These are phyloP conservation scores for Penicillium sp. DNA, from an alignment of 2,329 filamentous ascomycete species.

Conservation along the genomic window DNA sequence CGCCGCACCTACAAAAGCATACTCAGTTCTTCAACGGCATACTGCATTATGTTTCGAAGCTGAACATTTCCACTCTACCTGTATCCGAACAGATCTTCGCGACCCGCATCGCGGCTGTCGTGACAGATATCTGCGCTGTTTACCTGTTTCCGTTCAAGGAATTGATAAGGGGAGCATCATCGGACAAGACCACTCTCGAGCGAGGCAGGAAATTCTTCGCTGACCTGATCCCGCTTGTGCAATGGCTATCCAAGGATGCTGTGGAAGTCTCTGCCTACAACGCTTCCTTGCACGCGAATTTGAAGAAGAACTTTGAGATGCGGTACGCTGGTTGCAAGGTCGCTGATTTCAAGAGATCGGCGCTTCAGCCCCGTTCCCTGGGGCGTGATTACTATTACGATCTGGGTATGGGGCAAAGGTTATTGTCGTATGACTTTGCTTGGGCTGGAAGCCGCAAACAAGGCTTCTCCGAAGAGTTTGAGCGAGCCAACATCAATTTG, in stretches of 20 bases:
- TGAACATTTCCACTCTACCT: slow-evolving; percentile 58
- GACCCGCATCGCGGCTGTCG: slow-evolving; percentile 75
- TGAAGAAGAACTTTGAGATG: slow-evolving; percentile 80
- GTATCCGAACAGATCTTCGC: slow-evolving; percentile 57
- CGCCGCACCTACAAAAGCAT: slow-evolving; percentile 76
- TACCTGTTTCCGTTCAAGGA: slow-evolving; percentile 62
- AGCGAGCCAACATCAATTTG: slow-evolving; percentile 85
- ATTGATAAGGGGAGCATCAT: background rate
- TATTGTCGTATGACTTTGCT: slow-evolving; percentile 75
- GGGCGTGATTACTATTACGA: slow-evolving; percentile 86
- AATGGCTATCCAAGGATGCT: slow-evolving; percentile 79
- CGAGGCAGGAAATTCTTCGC: slow-evolving; percentile 60
- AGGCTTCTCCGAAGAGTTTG: slow-evolving; percentile 82
- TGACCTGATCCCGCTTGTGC: slow-evolving; percentile 72
- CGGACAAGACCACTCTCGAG: background rate
- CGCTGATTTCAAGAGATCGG: slow-evolving; percentile 79
- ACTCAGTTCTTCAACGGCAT: slow-evolving; percentile 73
- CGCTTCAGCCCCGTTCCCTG: slow-evolving; percentile 66
- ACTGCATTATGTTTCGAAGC: slow-evolving; percentile 68
- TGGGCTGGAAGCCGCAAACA: slow-evolving; percentile 72
- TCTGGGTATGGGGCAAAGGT: slow-evolving; percentile 71
- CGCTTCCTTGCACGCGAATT: slow-evolving; percentile 79
- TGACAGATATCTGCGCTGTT: slow-evolving; percentile 88
- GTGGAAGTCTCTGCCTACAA: slow-evolving; percentile 84
- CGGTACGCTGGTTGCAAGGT: slow-evolving; percentile 76